A percentile compares a stretch with the other conserved stretches of the same genome.
phyloP scores from a whole-genome alignment of 139 green algal species.

The Deuterostichococcus epilithicus region DNA sequence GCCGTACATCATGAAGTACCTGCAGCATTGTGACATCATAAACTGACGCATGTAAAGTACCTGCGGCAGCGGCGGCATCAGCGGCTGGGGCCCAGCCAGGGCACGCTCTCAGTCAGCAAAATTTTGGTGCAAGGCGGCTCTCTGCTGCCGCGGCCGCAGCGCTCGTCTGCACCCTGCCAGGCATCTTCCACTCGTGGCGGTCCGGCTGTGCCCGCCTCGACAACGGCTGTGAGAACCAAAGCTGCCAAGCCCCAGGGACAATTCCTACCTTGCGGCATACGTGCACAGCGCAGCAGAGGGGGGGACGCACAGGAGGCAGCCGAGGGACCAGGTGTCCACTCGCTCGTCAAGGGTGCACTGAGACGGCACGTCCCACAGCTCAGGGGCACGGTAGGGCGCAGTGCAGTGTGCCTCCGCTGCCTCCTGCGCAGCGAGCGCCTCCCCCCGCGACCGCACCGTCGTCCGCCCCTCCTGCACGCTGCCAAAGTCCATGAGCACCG shows the following conservation, averaged over 20 bases:
- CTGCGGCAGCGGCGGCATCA: no score
- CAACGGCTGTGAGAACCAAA: no score
- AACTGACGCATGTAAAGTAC: no score
- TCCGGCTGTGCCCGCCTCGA: no score
- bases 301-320: constrained; percentile 63
- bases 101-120: no score
- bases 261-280: no score
- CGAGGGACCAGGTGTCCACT: constrained; percentile 84
- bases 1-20: constrained; percentile 70
- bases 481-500: constrained; percentile 80
- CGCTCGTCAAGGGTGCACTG: constrained; percentile 61
- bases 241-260: no score
- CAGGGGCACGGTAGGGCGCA: constrained; percentile 84
- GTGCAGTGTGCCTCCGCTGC: constrained; percentile 75
- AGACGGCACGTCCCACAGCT: constrained; percentile 87
- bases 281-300: background rate
- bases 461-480: constrained; percentile 36
- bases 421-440: constrained; percentile 75
- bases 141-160: no score
- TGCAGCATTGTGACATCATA: constrained; percentile 6
- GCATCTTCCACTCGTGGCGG: no score
- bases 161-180: no score
- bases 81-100: no score
- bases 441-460: constrained; percentile 43
- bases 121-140: no score